Evolutionary conservation across 2,329 filamentous ascomycete genomes (phyloP).

Genomic region (Exophiala alcalophila): DNA sequence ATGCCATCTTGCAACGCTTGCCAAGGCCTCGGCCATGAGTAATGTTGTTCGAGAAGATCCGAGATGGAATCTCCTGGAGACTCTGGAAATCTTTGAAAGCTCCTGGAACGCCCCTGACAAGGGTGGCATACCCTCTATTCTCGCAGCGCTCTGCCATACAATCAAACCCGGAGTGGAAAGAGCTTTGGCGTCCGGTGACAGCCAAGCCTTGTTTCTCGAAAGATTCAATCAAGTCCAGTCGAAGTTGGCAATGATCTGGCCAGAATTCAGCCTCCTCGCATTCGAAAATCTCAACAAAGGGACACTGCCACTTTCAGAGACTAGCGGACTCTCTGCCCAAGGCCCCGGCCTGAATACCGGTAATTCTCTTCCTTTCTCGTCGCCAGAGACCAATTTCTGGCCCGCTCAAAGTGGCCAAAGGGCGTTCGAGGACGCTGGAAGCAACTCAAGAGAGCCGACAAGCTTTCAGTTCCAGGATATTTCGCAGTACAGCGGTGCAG

Average conservation of each 20-base stretch:
- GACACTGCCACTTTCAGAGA: no score
- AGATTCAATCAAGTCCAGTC: not conserved
- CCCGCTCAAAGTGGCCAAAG: not conserved
- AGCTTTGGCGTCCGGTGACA: not conserved
- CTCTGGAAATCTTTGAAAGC: constrained; percentile 12
- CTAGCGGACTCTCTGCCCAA: not conserved
- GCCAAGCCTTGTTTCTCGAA: constrained; percentile 1
- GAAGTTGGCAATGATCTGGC: constrained; percentile 14
- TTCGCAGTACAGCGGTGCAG: not conserved
- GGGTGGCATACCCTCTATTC: constrained; percentile 19
- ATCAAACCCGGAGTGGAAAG: not conserved
- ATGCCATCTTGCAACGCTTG: constrained; percentile 10
- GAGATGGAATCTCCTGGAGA: constrained; percentile 7
- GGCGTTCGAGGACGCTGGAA: not conserved
- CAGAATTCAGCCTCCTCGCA: constrained; percentile 11
- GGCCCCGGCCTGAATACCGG: not conserved
- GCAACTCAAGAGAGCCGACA: not conserved
- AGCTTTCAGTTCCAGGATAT: constrained; percentile 1
- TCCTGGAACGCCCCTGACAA: constrained; percentile 13
- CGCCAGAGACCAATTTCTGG: not conserved
- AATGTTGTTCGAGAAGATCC: not conserved
- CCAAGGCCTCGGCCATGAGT: not conserved
- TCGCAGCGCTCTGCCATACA: constrained; percentile 8
- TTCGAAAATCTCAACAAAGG: no score
- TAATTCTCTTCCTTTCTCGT: not conserved